Conservation (phyloP, 352 stramenopile genomes). For the Pythium angustatum region DNA sequence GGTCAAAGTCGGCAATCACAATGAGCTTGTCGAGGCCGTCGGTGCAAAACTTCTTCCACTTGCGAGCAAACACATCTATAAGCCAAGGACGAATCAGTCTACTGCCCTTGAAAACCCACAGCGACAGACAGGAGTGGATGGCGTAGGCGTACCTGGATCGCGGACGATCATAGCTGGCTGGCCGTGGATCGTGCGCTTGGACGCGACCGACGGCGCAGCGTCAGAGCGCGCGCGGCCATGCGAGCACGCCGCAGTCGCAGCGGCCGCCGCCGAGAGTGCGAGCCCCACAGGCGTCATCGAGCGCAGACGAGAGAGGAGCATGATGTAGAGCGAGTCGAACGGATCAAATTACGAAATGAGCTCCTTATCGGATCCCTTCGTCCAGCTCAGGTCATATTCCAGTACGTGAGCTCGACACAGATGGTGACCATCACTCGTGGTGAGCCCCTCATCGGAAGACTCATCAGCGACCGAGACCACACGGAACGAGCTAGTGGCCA, state of each 20-base stretch:
- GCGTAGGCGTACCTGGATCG: slow-evolving; percentile 37
- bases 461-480: not conserved
- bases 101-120: not conserved
- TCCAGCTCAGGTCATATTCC: no score
- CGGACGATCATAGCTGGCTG: slow-evolving; percentile 37
- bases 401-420: no score
- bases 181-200: slow-evolving; percentile 9
- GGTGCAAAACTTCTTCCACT: slow-evolving; percentile 68
- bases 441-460: not conserved
- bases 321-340: no score
- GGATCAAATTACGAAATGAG: slow-evolving; percentile 8
- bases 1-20: slow-evolving; percentile 79
- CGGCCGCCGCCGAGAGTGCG: slow-evolving; percentile 5
- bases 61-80: slow-evolving; percentile 67
- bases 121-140: not conserved
- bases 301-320: slow-evolving; percentile 21
- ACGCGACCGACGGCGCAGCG: slow-evolving; percentile 1
- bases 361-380: not conserved
- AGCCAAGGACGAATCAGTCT: not conserved
- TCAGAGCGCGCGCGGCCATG: not conserved
- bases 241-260: not conserved
- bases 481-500: no score
- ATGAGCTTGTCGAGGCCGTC: slow-evolving; percentile 65
- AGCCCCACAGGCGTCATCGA: slow-evolving; percentile 11
- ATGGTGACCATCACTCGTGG: slow-evolving; percentile 18